Conservation (phyloP, 225 moss, liverwort and hornwort species). For the Ulota crispa region DNA sequence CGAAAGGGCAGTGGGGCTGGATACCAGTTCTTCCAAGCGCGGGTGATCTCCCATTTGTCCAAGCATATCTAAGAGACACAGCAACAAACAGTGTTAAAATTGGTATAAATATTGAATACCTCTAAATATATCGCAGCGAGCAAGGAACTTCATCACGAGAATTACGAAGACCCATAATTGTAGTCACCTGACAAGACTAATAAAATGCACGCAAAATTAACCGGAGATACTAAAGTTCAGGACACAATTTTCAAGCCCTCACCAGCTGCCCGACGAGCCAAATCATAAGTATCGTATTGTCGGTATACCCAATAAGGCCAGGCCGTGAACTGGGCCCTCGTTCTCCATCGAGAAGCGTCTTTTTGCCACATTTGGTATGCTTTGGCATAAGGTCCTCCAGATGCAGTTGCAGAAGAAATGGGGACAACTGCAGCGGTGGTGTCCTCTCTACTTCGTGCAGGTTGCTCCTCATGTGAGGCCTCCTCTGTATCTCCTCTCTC, state of each 20-base stretch:
- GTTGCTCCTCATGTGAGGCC: constrained; percentile 15
- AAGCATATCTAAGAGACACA: constrained; percentile 67
- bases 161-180: constrained; percentile 1
- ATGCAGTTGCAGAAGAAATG: constrained; percentile 33
- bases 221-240: background rate
- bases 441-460: constrained; percentile 20
- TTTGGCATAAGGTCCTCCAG: constrained; percentile 63
- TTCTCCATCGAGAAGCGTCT: constrained; percentile 72
- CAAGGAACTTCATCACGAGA: background rate
- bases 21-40: constrained; percentile 67
- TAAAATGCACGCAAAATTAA: background rate
- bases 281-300: constrained; percentile 85
- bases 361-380: constrained; percentile 76
- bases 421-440: constrained; percentile 10
- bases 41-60: constrained; percentile 89
- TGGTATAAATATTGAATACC: background rate
- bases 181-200: background rate
- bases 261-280: constrained; percentile 93
- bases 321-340: constrained; percentile 71
- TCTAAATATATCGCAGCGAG: background rate
- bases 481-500: background rate
- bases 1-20: constrained; percentile 61
- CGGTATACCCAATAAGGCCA: constrained; percentile 99
- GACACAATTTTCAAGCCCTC: constrained; percentile 20
- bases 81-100: background rate